Evolutionary conservation across 345 rosid species (phyloP).

Genomic region (Leavenworthia alabamica): DNA sequence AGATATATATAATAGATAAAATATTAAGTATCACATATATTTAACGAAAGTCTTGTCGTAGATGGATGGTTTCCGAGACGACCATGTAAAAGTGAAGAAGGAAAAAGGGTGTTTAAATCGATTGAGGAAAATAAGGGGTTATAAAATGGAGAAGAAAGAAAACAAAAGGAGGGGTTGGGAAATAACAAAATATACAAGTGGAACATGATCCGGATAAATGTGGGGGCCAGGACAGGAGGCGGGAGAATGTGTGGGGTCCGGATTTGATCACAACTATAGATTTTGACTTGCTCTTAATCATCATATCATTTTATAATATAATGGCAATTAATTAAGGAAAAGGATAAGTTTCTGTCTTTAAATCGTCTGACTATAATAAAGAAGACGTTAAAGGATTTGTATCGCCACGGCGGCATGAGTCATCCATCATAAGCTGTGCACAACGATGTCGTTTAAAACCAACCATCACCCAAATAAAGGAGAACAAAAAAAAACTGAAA

Average conservation of each 20-base stretch:
- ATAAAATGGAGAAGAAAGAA: neutral
- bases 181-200: neutral
- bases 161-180: neutral
- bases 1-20: neutral
- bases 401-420: slow-evolving; percentile 32
- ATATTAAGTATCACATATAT: neutral
- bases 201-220: slow-evolving; percentile 21
- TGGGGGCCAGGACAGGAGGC: neutral
- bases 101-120: neutral
- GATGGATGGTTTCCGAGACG: neutral
- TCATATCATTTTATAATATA: too few relatives aligned
- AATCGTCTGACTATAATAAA: neutral
- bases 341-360: neutral
- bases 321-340: neutral
- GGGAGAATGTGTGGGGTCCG: neutral
- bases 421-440: neutral
- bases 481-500: too few relatives aligned
- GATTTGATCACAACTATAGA: neutral
- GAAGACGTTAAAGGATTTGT: slow-evolving; percentile 4
- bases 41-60: too few relatives aligned
- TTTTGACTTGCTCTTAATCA: neutral
- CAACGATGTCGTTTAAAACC: slow-evolving; percentile 7
- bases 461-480: too few relatives aligned
- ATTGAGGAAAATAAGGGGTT: neutral
- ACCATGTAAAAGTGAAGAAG: neutral